A percentile compares a stretch with the other conserved stretches of the same genome.
phyloP scores from a whole-genome alignment of 352 stramenopile species.

The Phytophthora ohioensis region DNA sequence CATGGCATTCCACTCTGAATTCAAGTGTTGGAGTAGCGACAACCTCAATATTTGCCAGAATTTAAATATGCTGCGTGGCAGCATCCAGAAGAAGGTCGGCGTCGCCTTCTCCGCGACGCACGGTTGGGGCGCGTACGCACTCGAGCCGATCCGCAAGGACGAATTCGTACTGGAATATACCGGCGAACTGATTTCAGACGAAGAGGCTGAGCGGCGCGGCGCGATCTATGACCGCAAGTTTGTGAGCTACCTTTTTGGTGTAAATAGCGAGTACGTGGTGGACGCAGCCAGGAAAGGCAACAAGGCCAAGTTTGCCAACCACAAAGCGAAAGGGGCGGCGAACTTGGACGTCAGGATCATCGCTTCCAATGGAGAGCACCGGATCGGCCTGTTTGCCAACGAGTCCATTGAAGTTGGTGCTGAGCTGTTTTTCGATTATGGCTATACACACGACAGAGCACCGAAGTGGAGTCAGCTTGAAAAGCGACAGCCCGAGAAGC shows the following conservation, averaged over 20 bases:
- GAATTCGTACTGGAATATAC: constrained; percentile 85
- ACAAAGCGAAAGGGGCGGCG: constrained; percentile 54
- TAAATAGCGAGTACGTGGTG: constrained; percentile 92
- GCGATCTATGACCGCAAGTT: constrained; percentile 82
- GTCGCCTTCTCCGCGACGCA: constrained; percentile 76
- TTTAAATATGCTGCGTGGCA: constrained; percentile 63
- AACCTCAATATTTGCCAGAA: constrained; percentile 68
- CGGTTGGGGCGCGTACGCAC: constrained; percentile 74
- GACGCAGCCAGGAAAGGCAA: constrained; percentile 95
- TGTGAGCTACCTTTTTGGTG: constrained; percentile 93
- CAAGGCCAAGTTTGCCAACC: constrained; percentile 95
- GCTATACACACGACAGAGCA: constrained; percentile 70
- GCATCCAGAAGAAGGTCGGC: constrained; percentile 66
- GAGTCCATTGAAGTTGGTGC: constrained; percentile 87
- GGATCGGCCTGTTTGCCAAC: constrained; percentile 93
- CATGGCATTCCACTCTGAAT: constrained; percentile 47
- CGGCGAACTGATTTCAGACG: constrained; percentile 71
- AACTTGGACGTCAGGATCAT: constrained; percentile 91
- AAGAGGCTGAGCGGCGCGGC: constrained; percentile 84
- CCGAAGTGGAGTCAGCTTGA: constrained; percentile 66
- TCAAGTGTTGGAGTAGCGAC: constrained; percentile 33
- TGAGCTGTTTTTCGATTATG: constrained; percentile 86
- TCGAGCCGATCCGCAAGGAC: constrained; percentile 70
- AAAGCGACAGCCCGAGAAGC: constrained; percentile 20
- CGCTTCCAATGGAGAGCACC: constrained; percentile 88